A percentile compares a stretch with the other conserved stretches of the same genome.
These are phyloP conservation scores for Rosa persica DNA, from an alignment of 306 rosid species.

Conservation along the genomic window DNA sequence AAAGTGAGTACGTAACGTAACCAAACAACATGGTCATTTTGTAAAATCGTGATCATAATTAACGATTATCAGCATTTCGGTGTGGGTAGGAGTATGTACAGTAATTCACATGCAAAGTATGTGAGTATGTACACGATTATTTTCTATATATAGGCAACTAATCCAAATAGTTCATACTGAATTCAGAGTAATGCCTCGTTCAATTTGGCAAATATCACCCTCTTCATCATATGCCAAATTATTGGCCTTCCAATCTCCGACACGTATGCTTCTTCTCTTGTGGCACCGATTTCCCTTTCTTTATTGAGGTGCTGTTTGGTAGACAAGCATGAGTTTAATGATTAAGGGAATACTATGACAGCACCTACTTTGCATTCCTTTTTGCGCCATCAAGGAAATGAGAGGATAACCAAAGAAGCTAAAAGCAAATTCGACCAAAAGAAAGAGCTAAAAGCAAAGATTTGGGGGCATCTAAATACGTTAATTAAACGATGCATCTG, in stretches of 20 bases:
- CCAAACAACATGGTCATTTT: background rate
- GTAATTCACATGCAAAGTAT: background rate
- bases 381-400: background rate
- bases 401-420: background rate
- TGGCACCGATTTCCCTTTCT: background rate
- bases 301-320: background rate
- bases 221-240: background rate
- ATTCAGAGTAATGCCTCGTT: background rate
- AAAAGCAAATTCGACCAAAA: background rate
- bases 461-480: background rate
- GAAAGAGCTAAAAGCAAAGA: background rate
- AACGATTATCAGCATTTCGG: background rate
- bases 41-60: background rate
- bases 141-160: background rate
- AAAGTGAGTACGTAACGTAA: background rate
- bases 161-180: background rate
- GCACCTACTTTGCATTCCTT: background rate
- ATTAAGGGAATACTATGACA: background rate
- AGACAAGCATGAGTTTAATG: background rate
- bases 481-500: background rate
- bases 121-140: background rate
- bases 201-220: background rate
- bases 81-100: background rate
- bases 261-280: background rate
- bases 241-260: background rate